A percentile compares a stretch with the other conserved stretches of the same genome.
These are phyloP conservation scores for Pyrenophora teres DNA, from an alignment of 2,329 filamentous ascomycete species.

Conservation along the genomic window DNA sequence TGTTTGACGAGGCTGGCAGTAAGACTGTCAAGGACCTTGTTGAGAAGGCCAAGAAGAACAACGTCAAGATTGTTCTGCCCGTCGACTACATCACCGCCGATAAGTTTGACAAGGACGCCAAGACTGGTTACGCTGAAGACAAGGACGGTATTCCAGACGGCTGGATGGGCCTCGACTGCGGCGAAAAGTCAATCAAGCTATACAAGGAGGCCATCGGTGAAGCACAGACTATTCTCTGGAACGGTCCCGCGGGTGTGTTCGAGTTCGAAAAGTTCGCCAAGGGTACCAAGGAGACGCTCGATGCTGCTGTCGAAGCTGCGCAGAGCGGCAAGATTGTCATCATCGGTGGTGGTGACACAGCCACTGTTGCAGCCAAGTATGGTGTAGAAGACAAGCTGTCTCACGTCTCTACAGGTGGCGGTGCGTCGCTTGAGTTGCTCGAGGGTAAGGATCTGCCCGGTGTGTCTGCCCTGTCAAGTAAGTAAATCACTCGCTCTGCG, in stretches of 20 bases:
- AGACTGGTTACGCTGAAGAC: conserved; percentile 81
- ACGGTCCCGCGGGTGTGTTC: conserved; percentile 95
- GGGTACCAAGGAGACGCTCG: conserved; percentile 89
- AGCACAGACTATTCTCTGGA: conserved; percentile 97
- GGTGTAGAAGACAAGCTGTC: conserved; percentile 94
- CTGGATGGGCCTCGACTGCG: conserved; percentile 97
- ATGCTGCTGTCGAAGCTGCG: conserved; percentile 81
- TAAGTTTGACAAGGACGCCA: conserved; percentile 87
- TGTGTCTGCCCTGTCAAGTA: conserved; percentile 85
- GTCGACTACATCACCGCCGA: conserved; percentile 96
- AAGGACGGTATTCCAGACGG: conserved; percentile 89
- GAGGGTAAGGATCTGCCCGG: conserved; percentile 98
- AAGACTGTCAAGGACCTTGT: conserved; percentile 88
- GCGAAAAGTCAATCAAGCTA: conserved; percentile 82
- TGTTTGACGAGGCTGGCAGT: conserved; percentile 92
- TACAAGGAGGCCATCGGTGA: conserved; percentile 87
- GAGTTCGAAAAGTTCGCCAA: conserved; percentile 94
- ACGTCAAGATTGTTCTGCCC: conserved; percentile 92
- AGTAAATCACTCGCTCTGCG: conserved; percentile 52
- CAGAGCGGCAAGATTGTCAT: conserved; percentile 92
- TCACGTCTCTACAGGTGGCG: conserved; percentile 96
- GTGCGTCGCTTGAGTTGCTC: conserved; percentile 91
- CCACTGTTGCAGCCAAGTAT: conserved; percentile 97
- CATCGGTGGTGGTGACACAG: conserved; percentile 97
- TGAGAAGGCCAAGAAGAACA: conserved; percentile 95